Percentiles rank a stretch among this genome's conserved stretches.
Evolutionary conservation across 1,139 yeast genomes (phyloP).

Genomic region (Nakaseomyces kungkrabaensis): DNA sequence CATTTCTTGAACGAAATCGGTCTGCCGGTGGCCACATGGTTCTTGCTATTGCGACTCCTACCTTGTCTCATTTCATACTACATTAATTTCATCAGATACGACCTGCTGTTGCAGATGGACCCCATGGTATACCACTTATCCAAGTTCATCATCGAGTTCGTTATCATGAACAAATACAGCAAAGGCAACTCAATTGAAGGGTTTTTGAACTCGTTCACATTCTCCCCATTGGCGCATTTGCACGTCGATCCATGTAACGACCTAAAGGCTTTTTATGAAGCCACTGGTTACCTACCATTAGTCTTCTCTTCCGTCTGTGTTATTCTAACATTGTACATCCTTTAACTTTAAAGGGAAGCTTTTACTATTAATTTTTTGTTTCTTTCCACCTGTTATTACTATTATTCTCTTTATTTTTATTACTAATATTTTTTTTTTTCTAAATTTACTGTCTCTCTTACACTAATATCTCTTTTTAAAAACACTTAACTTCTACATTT

Average conservation of each 20-base stretch:
- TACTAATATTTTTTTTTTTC: no score
- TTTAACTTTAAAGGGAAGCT: background rate
- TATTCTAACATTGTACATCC: conserved; percentile 11
- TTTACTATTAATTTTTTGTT: background rate
- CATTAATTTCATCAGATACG: conserved; percentile 26
- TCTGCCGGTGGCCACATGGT: conserved; percentile 13
- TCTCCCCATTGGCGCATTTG: background rate
- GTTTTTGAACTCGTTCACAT: conserved; percentile 4
- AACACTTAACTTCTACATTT: no score
- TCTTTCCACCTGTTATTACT: background rate
- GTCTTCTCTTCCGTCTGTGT: conserved; percentile 16
- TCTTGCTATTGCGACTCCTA: conserved; percentile 11
- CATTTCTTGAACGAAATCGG: background rate
- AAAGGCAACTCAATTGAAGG: conserved; percentile 5
- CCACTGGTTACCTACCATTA: conserved; percentile 18
- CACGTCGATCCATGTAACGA: conserved; percentile 5
- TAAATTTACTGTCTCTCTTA: no score
- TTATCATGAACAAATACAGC: conserved; percentile 9
- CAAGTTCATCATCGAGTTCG: conserved; percentile 16
- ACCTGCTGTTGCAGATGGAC: conserved; percentile 21
- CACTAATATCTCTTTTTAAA: no score
- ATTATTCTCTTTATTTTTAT: no score
- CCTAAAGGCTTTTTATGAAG: conserved; percentile 6
- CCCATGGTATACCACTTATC: conserved; percentile 25
- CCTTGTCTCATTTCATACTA: conserved; percentile 24